Percentiles rank a stretch among this genome's conserved stretches.
Conservation (phyloP, 768 basidiomycete species). For the Suillus clintonianus region DNA sequence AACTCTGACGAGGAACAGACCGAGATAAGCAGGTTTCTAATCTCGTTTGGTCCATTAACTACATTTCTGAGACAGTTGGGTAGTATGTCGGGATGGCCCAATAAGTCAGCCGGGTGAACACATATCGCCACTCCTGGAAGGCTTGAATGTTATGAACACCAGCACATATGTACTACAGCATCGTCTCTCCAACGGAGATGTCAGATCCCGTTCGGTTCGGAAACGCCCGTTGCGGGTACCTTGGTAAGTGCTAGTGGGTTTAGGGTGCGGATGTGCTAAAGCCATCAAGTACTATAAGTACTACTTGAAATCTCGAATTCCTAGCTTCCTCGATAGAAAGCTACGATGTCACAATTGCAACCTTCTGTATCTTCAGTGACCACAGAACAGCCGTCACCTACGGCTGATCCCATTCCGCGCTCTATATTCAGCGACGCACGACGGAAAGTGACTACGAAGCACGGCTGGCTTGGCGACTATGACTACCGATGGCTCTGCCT, state of each 20-base stretch:
- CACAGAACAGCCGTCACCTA: constrained; percentile 16
- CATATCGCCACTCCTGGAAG: too few species aligned
- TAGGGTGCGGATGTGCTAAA: too few species aligned
- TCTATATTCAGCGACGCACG: constrained; percentile 13
- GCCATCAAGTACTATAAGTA: too few species aligned
- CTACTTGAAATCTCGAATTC: too few species aligned
- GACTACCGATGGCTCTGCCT: constrained; percentile 76
- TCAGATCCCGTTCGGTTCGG: too few species aligned
- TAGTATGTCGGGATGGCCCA: too few species aligned
- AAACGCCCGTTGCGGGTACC: too few species aligned
- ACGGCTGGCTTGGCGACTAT: constrained; percentile 83
- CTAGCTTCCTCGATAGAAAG: neutral
- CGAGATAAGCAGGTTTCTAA: neutral
- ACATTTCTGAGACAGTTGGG: neutral
- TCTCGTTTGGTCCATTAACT: neutral
- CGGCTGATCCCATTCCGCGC: constrained; percentile 9
- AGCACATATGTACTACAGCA: too few species aligned
- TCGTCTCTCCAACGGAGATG: too few species aligned
- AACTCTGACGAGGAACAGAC: neutral
- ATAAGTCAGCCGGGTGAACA: neutral
- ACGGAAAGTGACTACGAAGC: constrained; percentile 45
- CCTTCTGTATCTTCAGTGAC: constrained; percentile 13
- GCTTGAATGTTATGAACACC: too few species aligned
- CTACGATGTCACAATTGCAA: constrained; percentile 1
- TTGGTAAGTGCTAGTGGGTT: too few species aligned